phyloP scores from a whole-genome alignment of 164 flowering plant genomes.

The Aristolochia fimbriata region DNA sequence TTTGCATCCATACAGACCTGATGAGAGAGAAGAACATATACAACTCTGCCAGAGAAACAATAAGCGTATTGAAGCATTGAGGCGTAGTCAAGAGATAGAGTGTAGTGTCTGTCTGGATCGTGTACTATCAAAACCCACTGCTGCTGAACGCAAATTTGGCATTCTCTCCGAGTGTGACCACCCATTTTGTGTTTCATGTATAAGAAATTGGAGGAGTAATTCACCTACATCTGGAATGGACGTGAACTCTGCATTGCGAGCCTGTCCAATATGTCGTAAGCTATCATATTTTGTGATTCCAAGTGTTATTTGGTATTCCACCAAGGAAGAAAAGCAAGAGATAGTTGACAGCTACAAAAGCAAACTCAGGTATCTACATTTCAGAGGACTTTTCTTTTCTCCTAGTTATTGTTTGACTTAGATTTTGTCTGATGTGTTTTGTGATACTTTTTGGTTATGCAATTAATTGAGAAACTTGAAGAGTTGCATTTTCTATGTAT shows the following conservation, averaged over 20 bases:
- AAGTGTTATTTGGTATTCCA: constrained; percentile 83
- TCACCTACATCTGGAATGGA: constrained; percentile 87
- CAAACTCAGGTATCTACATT: constrained; percentile 57
- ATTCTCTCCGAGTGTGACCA: constrained; percentile 94
- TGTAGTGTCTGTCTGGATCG: constrained; percentile 94
- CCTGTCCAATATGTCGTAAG: constrained; percentile 95
- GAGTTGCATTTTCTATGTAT: too few species aligned
- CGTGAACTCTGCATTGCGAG: constrained; percentile 67
- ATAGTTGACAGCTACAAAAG: constrained; percentile 74
- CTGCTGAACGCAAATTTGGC: constrained; percentile 92
- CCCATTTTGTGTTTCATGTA: constrained; percentile 91
- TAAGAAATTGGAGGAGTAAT: constrained; percentile 88
- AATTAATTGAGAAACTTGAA: too few species aligned
- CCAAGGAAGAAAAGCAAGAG: constrained; percentile 75
- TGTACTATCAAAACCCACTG: constrained; percentile 69
- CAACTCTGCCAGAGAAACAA: constrained; percentile 58
- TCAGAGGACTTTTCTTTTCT: background rate
- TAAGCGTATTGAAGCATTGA: constrained; percentile 61
- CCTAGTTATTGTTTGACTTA: background rate
- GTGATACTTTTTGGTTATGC: background rate
- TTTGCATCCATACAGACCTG: constrained; percentile 76
- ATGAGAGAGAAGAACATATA: constrained; percentile 77
- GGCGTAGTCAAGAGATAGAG: constrained; percentile 86
- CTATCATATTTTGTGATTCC: constrained; percentile 95
- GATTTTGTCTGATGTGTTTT: background rate